Evolutionary conservation across 805 yeast genomes (phyloP).

Genomic region (Metschnikowia proteae): DNA sequence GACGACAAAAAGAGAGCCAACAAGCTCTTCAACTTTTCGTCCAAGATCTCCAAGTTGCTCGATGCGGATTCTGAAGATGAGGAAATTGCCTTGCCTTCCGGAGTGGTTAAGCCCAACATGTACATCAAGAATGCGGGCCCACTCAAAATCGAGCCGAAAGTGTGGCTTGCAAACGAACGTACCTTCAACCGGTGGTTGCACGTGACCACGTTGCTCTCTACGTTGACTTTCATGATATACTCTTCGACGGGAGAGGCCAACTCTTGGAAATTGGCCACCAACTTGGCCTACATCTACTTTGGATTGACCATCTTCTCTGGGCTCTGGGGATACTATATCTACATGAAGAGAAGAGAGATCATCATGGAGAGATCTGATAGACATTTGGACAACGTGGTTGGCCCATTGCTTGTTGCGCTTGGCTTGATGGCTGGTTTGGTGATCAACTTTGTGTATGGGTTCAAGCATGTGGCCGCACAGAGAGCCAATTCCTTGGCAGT

Average conservation of each 20-base stretch:
- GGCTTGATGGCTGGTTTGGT: slow-evolving; percentile 65
- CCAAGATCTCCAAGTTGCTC: slow-evolving; percentile 37
- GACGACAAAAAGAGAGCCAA: slow-evolving; percentile 13
- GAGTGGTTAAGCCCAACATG: slow-evolving; percentile 76
- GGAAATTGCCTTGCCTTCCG: slow-evolving; percentile 82
- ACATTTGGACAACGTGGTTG: slow-evolving; percentile 85
- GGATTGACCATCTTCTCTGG: slow-evolving; percentile 79
- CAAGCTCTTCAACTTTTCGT: slow-evolving; percentile 26
- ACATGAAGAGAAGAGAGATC: slow-evolving; percentile 62
- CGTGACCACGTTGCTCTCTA: slow-evolving; percentile 78
- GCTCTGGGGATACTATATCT: slow-evolving; percentile 83
- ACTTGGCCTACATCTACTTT: slow-evolving; percentile 76
- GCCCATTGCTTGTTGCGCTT: slow-evolving; percentile 76
- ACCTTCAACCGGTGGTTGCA: slow-evolving; percentile 95
- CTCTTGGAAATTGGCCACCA: slow-evolving; percentile 58
- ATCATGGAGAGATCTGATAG: slow-evolving; percentile 80
- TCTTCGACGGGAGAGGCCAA: slow-evolving; percentile 67
- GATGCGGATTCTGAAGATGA: slow-evolving; percentile 79
- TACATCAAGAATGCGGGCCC: slow-evolving; percentile 88
- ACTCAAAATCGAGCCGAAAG: slow-evolving; percentile 92
- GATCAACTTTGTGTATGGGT: slow-evolving; percentile 70
- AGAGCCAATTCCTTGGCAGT: slow-evolving; percentile 15
- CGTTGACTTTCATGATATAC: slow-evolving; percentile 80
- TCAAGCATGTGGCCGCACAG: slow-evolving; percentile 25
- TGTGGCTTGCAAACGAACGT: slow-evolving; percentile 97